Evolutionary conservation across 208 protist species (phyloP), one percentile per base, ranked within the genome.

Genomic region (Trypanosoma congolense): DNA sequence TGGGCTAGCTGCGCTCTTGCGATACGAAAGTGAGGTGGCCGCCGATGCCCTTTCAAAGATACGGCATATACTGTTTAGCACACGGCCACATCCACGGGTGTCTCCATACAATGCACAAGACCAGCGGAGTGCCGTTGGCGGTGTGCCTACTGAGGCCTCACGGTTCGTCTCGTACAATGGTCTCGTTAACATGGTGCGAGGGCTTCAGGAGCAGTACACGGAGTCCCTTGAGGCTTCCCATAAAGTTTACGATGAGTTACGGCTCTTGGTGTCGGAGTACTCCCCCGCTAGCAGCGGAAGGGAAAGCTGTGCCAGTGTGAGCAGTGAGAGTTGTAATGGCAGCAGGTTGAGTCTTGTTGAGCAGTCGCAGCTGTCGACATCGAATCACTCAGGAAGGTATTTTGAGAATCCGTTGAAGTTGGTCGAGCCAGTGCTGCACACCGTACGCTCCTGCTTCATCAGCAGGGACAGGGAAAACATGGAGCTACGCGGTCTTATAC

Each of bases 401-500:
- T 10, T 49, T 64, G 14, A 62, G 58, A n/a, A 65, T 49, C 22
- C 52, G 14, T 40, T 62, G 10, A 68, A 75, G 49, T 54, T 50
- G 12, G 41, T 51, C 0, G 56, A 76, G 19, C 33, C 54, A 3
- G 45, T 68, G 29, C 31, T 61, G 3, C 4, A 29, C 12, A 47
- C 44, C 6, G 54, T 68, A 26, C 45, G 38, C 8, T 19, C 43
- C 31, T 31, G 53, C 26, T 51, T 68, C 35, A 9, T 16, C 12
- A 24, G 35, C n/a, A 53, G 51, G 28, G 30, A 22, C 56, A 6
- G 12, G 3, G 73, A 77, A 46, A 56, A 80, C 35, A 64, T 38
- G 22, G 56, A 71, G 9, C 57, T 88, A 30, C 67, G 75, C 18
- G 59, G 60, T 26, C 73, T 62, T 1, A 79, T 75, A 2, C 46